Percentiles rank a stretch among this genome's conserved stretches.
Conservation (phyloP, 1,284 basidiomycete genomes). For the Tausonia pullulans region DNA sequence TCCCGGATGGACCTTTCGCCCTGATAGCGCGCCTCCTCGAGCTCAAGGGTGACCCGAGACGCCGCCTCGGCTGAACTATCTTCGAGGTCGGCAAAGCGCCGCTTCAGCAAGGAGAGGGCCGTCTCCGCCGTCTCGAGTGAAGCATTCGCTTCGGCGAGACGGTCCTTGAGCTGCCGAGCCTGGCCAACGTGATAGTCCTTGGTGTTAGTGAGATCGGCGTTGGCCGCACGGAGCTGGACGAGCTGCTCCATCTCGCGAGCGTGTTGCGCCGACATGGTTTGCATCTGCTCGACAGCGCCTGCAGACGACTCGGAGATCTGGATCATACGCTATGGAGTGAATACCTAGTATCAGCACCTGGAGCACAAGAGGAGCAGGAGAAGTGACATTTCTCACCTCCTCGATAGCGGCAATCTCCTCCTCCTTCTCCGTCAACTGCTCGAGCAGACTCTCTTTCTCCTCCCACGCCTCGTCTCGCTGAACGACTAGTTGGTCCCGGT, state of each 20-base stretch:
- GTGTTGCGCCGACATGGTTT: background rate
- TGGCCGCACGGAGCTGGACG: slow-evolving; percentile 1
- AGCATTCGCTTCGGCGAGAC: background rate
- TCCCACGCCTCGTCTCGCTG: slow-evolving; percentile 13
- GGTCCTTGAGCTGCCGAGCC: background rate
- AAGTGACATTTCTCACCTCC: background rate
- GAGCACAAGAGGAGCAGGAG: background rate
- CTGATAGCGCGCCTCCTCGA: slow-evolving; percentile 2
- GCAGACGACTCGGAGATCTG: background rate
- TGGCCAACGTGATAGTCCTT: background rate
- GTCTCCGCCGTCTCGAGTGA: background rate
- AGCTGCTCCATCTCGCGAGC: slow-evolving; percentile 5
- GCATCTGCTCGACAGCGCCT: background rate
- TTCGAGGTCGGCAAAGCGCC: background rate
- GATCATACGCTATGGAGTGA: too few relatives aligned
- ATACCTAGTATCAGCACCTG: too few relatives aligned
- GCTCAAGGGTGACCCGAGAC: background rate
- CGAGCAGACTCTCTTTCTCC: slow-evolving; percentile 4
- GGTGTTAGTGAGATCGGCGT: background rate
- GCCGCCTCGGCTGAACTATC: background rate
- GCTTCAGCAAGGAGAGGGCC: background rate
- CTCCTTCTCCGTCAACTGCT: background rate
- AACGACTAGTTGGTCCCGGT: background rate
- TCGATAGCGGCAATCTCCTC: background rate
- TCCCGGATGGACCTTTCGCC: background rate